Conservation (phyloP, 805 yeast species). For the Candida ascalaphidarum region DNA sequence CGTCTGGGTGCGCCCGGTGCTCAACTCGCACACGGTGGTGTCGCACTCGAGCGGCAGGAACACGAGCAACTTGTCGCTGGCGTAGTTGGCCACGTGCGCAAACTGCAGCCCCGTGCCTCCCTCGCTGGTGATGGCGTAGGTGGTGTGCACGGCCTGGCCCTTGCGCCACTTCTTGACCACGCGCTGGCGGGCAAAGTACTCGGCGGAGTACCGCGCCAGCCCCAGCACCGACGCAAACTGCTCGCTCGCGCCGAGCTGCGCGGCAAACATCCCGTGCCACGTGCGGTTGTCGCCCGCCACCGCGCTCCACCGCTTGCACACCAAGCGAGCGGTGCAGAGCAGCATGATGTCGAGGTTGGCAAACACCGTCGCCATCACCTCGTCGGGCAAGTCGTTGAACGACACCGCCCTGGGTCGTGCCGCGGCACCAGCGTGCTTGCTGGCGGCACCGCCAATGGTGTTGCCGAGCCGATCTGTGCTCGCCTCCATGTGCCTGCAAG, state of each 20-base stretch:
- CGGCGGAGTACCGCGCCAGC: slow-evolving; percentile 38
- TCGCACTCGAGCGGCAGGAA: slow-evolving; percentile 20
- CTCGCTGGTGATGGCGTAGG: slow-evolving; percentile 20
- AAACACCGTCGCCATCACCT: slow-evolving; percentile 37
- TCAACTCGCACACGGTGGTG: slow-evolving; percentile 20
- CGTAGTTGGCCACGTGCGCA: slow-evolving; percentile 16
- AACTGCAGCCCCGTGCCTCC: no score
- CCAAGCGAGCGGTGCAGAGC: slow-evolving; percentile 30
- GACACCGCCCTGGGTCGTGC: no score
- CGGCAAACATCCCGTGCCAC: slow-evolving; percentile 39
- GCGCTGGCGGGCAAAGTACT: slow-evolving; percentile 33
- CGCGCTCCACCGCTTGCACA: slow-evolving; percentile 40
- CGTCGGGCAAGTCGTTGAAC: no score
- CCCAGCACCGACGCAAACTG: slow-evolving; percentile 37
- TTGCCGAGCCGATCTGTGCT: no score
- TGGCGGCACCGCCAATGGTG: no score
- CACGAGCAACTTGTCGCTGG: slow-evolving; percentile 15
- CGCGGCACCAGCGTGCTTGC: no score
- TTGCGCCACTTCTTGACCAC: slow-evolving; percentile 31
- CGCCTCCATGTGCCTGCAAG: no score
- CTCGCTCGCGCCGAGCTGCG: slow-evolving; percentile 25
- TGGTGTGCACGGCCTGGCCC: slow-evolving; percentile 17
- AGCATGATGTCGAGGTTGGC: slow-evolving; percentile 38
- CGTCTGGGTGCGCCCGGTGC: slow-evolving; percentile 28
- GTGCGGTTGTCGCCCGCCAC: slow-evolving; percentile 36